Base-by-base conservation (phyloP, 192 early-diverging fungal species). In the Thoreauomyces humboldtii region DNA sequence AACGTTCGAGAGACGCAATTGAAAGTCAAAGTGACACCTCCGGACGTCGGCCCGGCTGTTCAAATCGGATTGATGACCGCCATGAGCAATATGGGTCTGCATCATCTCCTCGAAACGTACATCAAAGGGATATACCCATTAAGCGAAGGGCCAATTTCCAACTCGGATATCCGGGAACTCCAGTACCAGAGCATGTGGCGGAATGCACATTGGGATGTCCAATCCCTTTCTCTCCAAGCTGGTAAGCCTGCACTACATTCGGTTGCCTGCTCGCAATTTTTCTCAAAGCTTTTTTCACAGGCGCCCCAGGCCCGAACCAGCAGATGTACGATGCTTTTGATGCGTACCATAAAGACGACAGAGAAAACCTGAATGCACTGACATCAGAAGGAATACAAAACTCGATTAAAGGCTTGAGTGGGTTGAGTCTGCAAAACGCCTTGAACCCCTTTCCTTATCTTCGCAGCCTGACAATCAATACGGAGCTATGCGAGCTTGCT, bases 111-210 rank as follows among this genome's bases (percentile, higher is more conserved):
- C 28, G 62, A 68, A 14, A 60, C 28, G 9, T 69, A 62, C 37
- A 45, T 37, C 28, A 22, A 19, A 22, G 56, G 56, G 22, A 22
- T 28, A 6, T n/a, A n/a, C n/a, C n/a, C n/a, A n/a, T n/a, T n/a
- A n/a, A n/a, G n/a, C n/a, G n/a, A n/a, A n/a, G n/a, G n/a, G n/a
- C n/a, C n/a, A n/a, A n/a, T n/a, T n/a, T n/a, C n/a, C n/a, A n/a
- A n/a, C n/a, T n/a, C n/a, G 3, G 56, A 55, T 0, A 27, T 65
- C 1, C n/a, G 32, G 2, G 72, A 71, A 22, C 28, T 67, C 4
- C 66, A 70, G 0, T 73, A 65, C 29, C 69, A 78, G 48, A 35
- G 69, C 27, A 34, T 71, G 41, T 78, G 77, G 73, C 51, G 70
- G 19, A 63, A 50, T 51, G 59, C 42, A 21, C 46, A 36, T 7